These are phyloP conservation scores for Pichia sp. DNA, from an alignment of 1,139 yeast genomes.

Conservation along the genomic window DNA sequence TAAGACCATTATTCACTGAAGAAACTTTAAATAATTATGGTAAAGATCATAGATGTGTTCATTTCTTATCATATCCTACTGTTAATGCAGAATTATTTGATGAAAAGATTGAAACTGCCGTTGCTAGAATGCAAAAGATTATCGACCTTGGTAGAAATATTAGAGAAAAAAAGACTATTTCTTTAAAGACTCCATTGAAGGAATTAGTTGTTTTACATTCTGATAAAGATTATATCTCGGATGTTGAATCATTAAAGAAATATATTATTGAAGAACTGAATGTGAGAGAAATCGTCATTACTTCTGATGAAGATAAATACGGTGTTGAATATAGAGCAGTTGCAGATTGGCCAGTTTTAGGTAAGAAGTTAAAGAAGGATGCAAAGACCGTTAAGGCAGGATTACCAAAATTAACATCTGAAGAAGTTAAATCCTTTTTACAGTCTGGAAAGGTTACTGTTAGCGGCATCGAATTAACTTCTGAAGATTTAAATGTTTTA, in stretches of 20 bases:
- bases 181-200: constrained; percentile 92
- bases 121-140: constrained; percentile 92
- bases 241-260: constrained; percentile 67
- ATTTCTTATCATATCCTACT: constrained; percentile 82
- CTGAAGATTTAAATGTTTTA: constrained; percentile 83
- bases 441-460: constrained; percentile 70
- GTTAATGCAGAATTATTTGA: constrained; percentile 82
- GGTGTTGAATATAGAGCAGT: constrained; percentile 90
- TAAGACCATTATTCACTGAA: constrained; percentile 54
- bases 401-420: constrained; percentile 72
- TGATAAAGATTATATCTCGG: constrained; percentile 66
- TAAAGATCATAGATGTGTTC: constrained; percentile 75
- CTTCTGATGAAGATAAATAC: constrained; percentile 85
- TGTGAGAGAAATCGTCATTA: constrained; percentile 79
- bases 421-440: constrained; percentile 73
- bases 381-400: constrained; percentile 93
- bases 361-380: constrained; percentile 93
- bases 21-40: constrained; percentile 44
- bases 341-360: constrained; percentile 98
- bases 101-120: constrained; percentile 73
- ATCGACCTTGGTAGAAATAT: constrained; percentile 94
- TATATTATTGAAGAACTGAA: constrained; percentile 89
- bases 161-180: constrained; percentile 91
- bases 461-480: constrained; percentile 80
- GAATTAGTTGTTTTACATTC: constrained; percentile 80